These are phyloP conservation scores for Diaporthe nobilis DNA, from an alignment of 2,329 filamentous ascomycete species.

Conservation along the genomic window DNA sequence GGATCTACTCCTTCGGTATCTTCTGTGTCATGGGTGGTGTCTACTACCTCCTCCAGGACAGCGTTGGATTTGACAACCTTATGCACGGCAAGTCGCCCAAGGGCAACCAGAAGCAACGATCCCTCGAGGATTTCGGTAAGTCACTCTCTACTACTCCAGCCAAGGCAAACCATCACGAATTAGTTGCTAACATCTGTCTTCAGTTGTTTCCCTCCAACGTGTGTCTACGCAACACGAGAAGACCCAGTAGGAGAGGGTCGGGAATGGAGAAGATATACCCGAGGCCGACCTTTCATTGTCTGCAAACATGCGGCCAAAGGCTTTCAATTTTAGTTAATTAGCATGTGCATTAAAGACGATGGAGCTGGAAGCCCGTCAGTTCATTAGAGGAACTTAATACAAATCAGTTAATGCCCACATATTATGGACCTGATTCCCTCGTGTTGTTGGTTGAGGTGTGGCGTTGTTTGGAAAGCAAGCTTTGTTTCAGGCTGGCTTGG, in stretches of 20 bases:
- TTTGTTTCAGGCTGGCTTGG: not conserved
- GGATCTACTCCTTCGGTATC: slow-evolving; percentile 91
- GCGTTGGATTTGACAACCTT: slow-evolving; percentile 86
- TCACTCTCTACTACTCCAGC: slow-evolving; percentile 45
- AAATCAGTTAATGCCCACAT: slow-evolving; percentile 42
- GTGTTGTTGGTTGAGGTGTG: slow-evolving; percentile 10
- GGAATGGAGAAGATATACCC: slow-evolving; percentile 44
- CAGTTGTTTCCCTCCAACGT: slow-evolving; percentile 90
- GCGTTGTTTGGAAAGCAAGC: not conserved
- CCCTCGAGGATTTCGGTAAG: slow-evolving; percentile 91
- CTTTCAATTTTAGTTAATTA: slow-evolving; percentile 41
- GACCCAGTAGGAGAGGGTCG: slow-evolving; percentile 70
- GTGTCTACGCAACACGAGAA: slow-evolving; percentile 95
- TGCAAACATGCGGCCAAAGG: slow-evolving; percentile 39
- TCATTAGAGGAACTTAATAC: slow-evolving; percentile 45
- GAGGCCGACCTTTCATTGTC: slow-evolving; percentile 36
- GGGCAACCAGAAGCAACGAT: slow-evolving; percentile 85
- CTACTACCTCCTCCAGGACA: slow-evolving; percentile 87
- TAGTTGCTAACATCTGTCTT: slow-evolving; percentile 61
- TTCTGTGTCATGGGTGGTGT: slow-evolving; percentile 79
- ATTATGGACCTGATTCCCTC: not conserved
- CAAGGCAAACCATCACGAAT: not conserved
- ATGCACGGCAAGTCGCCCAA: slow-evolving; percentile 92
- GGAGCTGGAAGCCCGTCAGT: slow-evolving; percentile 40
- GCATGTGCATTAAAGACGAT: slow-evolving; percentile 42